These are phyloP conservation scores for Cylindrodendrum hubeiense DNA, from an alignment of 2,329 filamentous ascomycete species.

Conservation along the genomic window DNA sequence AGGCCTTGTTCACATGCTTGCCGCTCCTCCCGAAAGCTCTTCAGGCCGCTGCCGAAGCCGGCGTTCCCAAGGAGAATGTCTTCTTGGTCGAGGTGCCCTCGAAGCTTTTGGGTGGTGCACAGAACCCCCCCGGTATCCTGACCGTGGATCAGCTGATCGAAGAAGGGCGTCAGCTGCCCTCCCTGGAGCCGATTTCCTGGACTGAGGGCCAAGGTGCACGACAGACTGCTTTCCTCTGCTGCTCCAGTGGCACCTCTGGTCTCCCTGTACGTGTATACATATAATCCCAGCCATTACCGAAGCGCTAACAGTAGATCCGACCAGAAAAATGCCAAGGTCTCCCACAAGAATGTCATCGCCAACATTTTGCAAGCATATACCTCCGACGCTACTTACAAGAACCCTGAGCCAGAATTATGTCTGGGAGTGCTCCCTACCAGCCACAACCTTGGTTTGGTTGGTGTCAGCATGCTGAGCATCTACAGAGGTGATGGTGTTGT, in stretches of 20 bases:
- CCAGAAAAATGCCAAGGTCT: slow-evolving; percentile 22
- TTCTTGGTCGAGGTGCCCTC: slow-evolving; percentile 13
- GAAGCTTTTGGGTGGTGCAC: slow-evolving; percentile 9
- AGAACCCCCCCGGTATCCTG: slow-evolving; percentile 7
- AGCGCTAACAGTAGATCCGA: neutral
- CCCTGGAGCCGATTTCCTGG: slow-evolving; percentile 11
- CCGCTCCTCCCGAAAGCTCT: slow-evolving; percentile 15
- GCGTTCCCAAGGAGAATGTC: slow-evolving; percentile 13
- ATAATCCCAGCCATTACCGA: neutral
- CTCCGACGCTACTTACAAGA: slow-evolving; percentile 18
- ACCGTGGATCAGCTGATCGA: slow-evolving; percentile 18
- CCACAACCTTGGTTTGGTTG: slow-evolving; percentile 16
- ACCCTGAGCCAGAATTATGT: slow-evolving; percentile 11
- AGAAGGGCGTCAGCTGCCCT: slow-evolving; percentile 8
- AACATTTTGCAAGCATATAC: slow-evolving; percentile 16
- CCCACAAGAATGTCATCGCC: slow-evolving; percentile 18
- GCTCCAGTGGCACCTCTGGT: slow-evolving; percentile 18
- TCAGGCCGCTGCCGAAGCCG: slow-evolving; percentile 10
- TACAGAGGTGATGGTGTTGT: slow-evolving; percentile 20
- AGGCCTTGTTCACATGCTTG: slow-evolving; percentile 18
- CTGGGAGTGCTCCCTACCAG: slow-evolving; percentile 19
- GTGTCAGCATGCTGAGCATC: slow-evolving; percentile 9
- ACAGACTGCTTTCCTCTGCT: slow-evolving; percentile 19
- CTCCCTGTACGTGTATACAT: slow-evolving; percentile 2
- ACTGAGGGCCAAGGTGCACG: slow-evolving; percentile 12